Percentiles rank a stretch among this genome's conserved stretches.
Conservation (phyloP, 805 yeast species). For the Metschnikowia gelsemii region DNA sequence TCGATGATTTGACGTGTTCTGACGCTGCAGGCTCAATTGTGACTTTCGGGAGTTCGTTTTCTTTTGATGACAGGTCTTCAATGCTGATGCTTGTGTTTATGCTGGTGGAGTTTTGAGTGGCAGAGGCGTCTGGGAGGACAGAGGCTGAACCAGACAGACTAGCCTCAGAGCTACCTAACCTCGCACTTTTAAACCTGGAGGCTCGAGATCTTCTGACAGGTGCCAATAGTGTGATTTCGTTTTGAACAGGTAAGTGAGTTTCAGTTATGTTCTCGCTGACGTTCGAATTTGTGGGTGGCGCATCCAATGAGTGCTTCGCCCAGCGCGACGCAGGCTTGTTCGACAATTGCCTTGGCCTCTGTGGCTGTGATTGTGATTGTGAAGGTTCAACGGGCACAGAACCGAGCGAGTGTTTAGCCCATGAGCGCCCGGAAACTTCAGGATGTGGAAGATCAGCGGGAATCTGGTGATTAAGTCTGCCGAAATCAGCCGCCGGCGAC, state of each 20-base stretch:
- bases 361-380: no score
- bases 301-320: constrained; percentile 29
- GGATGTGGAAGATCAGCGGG: constrained; percentile 11
- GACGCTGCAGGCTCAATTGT: constrained; percentile 1
- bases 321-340: constrained; percentile 24
- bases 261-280: not conserved
- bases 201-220: constrained; percentile 34
- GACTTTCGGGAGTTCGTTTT: constrained; percentile 11
- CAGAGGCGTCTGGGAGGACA: no score
- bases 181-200: constrained; percentile 23
- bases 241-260: not conserved
- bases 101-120: no score
- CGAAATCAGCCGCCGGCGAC: constrained; percentile 15
- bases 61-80: not conserved
- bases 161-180: not conserved
- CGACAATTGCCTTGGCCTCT: not conserved
- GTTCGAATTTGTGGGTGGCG: not conserved
- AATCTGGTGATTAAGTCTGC: constrained; percentile 10
- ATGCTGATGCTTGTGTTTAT: constrained; percentile 6
- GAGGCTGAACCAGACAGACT: not conserved
- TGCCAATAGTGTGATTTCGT: constrained; percentile 8
- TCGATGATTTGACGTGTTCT: not conserved
- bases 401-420: constrained; percentile 14
- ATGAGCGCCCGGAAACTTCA: constrained; percentile 7
- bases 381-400: constrained; percentile 5